These are phyloP conservation scores for Fulvia fulva DNA, from an alignment of 2,329 filamentous ascomycete genomes.

Conservation along the genomic window DNA sequence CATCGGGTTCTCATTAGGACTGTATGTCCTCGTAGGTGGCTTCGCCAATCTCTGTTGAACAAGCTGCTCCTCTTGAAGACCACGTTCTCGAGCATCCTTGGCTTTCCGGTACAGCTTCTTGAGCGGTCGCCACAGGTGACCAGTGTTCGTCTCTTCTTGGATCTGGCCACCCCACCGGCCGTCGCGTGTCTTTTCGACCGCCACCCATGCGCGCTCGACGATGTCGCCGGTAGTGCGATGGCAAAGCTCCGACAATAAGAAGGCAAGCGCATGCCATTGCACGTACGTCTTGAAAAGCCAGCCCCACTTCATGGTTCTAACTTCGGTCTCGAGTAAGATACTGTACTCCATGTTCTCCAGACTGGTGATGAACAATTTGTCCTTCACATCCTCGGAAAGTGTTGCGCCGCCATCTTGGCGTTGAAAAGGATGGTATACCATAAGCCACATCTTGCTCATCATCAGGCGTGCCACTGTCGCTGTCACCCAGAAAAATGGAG, in stretches of 20 bases:
- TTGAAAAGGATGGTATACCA: constrained; percentile 71
- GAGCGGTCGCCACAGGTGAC: constrained; percentile 62
- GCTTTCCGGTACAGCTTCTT: constrained; percentile 59
- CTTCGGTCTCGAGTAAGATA: constrained; percentile 61
- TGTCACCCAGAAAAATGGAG: constrained; percentile 64
- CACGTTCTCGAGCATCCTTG: constrained; percentile 49
- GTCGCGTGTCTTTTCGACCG: constrained; percentile 48
- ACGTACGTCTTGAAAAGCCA: constrained; percentile 64
- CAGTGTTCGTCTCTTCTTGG: constrained; percentile 36
- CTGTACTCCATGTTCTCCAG: constrained; percentile 72
- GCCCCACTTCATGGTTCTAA: constrained; percentile 58
- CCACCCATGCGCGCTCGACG: constrained; percentile 59
- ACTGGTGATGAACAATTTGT: constrained; percentile 67
- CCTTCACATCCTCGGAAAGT: constrained; percentile 59
- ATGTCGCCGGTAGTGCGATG: constrained; percentile 53
- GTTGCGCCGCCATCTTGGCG: constrained; percentile 54
- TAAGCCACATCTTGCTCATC: constrained; percentile 72
- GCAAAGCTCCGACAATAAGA: constrained; percentile 58
- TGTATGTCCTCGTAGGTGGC: constrained; percentile 27
- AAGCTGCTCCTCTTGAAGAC: constrained; percentile 40
- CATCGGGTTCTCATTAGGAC: constrained; percentile 34
- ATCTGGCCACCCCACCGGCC: constrained; percentile 39
- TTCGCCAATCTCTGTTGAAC: constrained; percentile 17
- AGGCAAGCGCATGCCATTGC: constrained; percentile 63
- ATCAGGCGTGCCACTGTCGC: constrained; percentile 67